Base-by-base conservation (phyloP, 371 early-diverging fungal genomes). In the Edhazardia aedis region DNA sequence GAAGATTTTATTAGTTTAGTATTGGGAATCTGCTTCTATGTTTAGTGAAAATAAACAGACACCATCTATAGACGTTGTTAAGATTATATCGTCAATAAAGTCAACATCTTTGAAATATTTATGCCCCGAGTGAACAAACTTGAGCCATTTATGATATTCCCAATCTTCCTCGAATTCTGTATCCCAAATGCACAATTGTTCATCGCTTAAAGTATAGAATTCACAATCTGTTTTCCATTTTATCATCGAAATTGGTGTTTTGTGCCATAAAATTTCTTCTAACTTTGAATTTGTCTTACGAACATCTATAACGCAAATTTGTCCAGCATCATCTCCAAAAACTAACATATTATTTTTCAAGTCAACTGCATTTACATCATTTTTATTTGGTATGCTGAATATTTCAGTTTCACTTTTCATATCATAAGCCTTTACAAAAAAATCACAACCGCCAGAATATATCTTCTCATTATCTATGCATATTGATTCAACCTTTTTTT, bases 41-140 rank as follows among this genome's bases (percentile, higher is more conserved):
- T n/a, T 55, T 2, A 62, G 66, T 7, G 44, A 38, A 54, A 66
- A 66, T 9, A 61, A 22, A 47, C 56, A 55, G 9, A 66, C 16
- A 1, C 66, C 66, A n/a, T 66, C 66, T 4, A 44, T 14, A 1
- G 59, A 30, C 1, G 60, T 66, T 0, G 56, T 56, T 49, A 62
- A 27, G 19, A 62, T 51, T 14, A 38, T 30, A 19, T 53, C 54
- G 22, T 39, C 47, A 12, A 45, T 33, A 47, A 65, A 66, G 33
- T 39, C 55, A 19, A 63, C 27, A 43, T 68, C 69, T 54, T 71
- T 71, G 29, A 68, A 71, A 53, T 48, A 65, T 36, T 28, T 52
- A 42, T 71, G 64, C 25, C 71, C 71, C 38, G 68, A 67, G 51
- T 71, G 71, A 14, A 71, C 69, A 65, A 71, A 71, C 12, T 47